A percentile compares a stretch with the other conserved stretches of the same genome.
Conservation (phyloP, 495 filamentous ascomycete species). For the Neurospora sp. region DNA sequence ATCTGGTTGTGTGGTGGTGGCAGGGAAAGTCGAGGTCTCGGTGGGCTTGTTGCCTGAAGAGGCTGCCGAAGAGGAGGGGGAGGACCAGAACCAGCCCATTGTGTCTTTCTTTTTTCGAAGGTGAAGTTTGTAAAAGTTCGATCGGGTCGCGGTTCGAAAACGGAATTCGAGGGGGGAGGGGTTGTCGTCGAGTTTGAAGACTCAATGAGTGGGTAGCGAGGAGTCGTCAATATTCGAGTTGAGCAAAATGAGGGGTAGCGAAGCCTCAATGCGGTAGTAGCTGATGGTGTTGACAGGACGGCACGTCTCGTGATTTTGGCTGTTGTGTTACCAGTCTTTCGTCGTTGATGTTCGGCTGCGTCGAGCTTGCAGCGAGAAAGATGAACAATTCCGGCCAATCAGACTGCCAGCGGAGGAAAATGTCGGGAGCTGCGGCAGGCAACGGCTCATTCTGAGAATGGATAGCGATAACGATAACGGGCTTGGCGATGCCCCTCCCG, state of each 20-base stretch:
- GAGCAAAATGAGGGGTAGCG: not conserved
- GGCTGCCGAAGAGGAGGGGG: slow-evolving; percentile 15
- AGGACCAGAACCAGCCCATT: slow-evolving; percentile 46
- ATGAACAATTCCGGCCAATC: not conserved
- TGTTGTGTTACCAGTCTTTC: not conserved
- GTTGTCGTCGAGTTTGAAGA: not conserved
- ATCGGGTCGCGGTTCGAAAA: not conserved
- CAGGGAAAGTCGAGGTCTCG: slow-evolving; percentile 3
- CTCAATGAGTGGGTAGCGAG: not conserved
- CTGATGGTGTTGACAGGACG: not conserved
- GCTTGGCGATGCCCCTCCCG: not conserved
- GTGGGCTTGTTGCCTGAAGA: slow-evolving; percentile 10
- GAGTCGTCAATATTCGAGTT: not conserved
- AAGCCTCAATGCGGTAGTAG: not conserved
- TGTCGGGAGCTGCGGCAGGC: not conserved
- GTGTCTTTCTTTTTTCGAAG: slow-evolving; percentile 5
- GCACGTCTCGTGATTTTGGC: not conserved
- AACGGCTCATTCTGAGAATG: not conserved
- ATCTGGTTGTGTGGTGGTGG: slow-evolving; percentile 7
- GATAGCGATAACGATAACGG: not conserved
- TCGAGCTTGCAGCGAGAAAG: not conserved
- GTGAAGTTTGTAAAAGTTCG: not conserved
- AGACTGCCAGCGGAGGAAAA: not conserved
- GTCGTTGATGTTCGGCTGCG: not conserved
- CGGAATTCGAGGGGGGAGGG: not conserved